Conservation (phyloP, 2,329 filamentous ascomycete genomes). For the Mollisia scopiformis region DNA sequence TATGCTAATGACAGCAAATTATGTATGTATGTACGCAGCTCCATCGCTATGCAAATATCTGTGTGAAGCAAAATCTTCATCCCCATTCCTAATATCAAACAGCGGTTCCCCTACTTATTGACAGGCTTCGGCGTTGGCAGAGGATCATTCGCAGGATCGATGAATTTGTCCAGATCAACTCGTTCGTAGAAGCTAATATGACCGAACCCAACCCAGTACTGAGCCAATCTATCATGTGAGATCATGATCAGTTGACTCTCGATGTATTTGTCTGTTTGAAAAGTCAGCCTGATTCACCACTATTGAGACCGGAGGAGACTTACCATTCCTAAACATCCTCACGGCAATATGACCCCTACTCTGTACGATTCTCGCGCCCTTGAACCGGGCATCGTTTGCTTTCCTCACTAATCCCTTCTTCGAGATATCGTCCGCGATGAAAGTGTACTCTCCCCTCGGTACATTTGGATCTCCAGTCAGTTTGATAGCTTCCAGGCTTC, state of each 20-base stretch:
- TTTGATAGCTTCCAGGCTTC: slow-evolving; percentile 82
- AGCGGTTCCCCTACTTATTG: no score
- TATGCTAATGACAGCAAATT: neutral
- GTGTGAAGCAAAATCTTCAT: no score
- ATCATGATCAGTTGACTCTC: slow-evolving; percentile 77
- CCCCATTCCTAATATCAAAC: no score
- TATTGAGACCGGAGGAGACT: slow-evolving; percentile 39
- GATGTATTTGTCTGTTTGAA: slow-evolving; percentile 68
- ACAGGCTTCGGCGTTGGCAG: neutral
- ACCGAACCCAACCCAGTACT: slow-evolving; percentile 73
- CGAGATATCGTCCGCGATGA: slow-evolving; percentile 78
- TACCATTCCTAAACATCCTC: slow-evolving; percentile 72
- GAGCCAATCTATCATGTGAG: slow-evolving; percentile 75
- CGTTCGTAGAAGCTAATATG: slow-evolving; percentile 65
- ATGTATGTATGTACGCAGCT: neutral
- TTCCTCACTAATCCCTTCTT: slow-evolving; percentile 64
- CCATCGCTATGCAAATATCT: neutral
- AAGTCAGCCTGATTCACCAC: no score
- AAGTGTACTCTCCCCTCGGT: slow-evolving; percentile 82
- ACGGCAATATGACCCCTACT: slow-evolving; percentile 79
- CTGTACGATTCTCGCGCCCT: slow-evolving; percentile 73
- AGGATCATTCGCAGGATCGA: slow-evolving; percentile 27
- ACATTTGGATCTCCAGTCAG: slow-evolving; percentile 91
- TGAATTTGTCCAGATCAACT: slow-evolving; percentile 59
- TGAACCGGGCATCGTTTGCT: slow-evolving; percentile 69